phyloP scores from a whole-genome alignment of 1,284 basidiomycete species.

The Moniliella sp. region DNA sequence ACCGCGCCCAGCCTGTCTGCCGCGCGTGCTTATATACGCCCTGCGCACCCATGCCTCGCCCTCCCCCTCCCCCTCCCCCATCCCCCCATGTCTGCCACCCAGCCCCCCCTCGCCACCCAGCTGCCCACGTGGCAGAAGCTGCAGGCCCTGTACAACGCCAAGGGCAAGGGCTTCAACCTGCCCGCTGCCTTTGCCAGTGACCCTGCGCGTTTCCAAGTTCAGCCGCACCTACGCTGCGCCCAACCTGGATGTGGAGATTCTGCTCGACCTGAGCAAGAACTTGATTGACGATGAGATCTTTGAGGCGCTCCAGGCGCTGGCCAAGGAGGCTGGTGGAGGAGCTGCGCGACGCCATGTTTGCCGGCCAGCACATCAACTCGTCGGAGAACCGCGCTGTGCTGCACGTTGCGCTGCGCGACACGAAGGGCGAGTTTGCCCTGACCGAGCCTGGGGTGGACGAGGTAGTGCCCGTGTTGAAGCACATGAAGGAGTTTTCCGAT shows the following conservation, averaged over 20 bases:
- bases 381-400: slow-evolving; percentile 89
- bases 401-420: slow-evolving; percentile 78
- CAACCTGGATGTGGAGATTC: slow-evolving; percentile 55
- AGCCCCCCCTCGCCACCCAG: slow-evolving; percentile 10
- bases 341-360: slow-evolving; percentile 75
- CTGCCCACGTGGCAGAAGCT: slow-evolving; percentile 65
- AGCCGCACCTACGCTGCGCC: slow-evolving; percentile 51
- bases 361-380: slow-evolving; percentile 90
- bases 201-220: slow-evolving; percentile 64
- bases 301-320: slow-evolving; percentile 50
- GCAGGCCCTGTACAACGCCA: slow-evolving; percentile 56
- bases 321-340: slow-evolving; percentile 69
- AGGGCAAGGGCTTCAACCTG: slow-evolving; percentile 55
- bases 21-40: no score
- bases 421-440: slow-evolving; percentile 46
- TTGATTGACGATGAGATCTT: slow-evolving; percentile 65
- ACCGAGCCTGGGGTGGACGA: slow-evolving; percentile 58
- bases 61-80: background rate
- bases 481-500: slow-evolving; percentile 76
- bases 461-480: slow-evolving; percentile 60
- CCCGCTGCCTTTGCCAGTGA: slow-evolving; percentile 77
- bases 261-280: slow-evolving; percentile 94
- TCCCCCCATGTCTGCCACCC: background rate
- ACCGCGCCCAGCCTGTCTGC: no score
- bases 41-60: no score